Evolutionary conservation across 2,329 filamentous ascomycete genomes (phyloP).

Genomic region (Xylaria sp.): DNA sequence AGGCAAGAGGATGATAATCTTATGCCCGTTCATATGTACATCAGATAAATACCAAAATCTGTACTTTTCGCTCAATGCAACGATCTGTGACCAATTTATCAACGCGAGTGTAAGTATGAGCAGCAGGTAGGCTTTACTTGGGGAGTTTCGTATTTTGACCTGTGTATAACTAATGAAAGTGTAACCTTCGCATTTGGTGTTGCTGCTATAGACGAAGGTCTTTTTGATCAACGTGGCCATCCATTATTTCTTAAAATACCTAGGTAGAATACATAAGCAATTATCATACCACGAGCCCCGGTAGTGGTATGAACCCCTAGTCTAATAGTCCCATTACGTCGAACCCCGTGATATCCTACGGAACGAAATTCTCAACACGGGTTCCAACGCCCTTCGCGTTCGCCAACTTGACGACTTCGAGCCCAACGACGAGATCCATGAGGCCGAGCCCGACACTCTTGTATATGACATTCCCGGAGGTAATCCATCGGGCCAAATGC

Average conservation of each 20-base stretch:
- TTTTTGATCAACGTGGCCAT: neutral
- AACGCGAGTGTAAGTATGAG: neutral
- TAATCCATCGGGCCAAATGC: conserved; percentile 65
- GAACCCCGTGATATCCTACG: neutral
- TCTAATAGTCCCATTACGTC: neutral
- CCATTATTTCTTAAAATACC: neutral
- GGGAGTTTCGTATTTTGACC: neutral
- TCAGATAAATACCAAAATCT: conserved; percentile 9
- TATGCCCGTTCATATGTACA: conserved; percentile 13
- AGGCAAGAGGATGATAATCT: neutral
- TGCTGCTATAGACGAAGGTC: neutral
- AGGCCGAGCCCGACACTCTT: conserved; percentile 74
- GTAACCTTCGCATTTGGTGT: neutral
- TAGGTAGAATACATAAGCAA: neutral
- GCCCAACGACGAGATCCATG: conserved; percentile 73
- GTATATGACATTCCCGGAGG: conserved; percentile 72
- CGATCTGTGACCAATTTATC: neutral
- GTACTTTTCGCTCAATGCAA: too few species aligned
- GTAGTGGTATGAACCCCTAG: too few species aligned
- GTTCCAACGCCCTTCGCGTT: conserved; percentile 64
- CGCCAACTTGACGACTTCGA: conserved; percentile 66
- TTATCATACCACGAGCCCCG: neutral
- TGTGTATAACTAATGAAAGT: neutral
- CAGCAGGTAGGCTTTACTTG: neutral
- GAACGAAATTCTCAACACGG: conserved; percentile 59